A percentile compares a stretch with the other conserved stretches of the same genome.
These are phyloP conservation scores for Tolypocladium guangdongense DNA, from an alignment of 2,329 filamentous ascomycete species.

Conservation along the genomic window DNA sequence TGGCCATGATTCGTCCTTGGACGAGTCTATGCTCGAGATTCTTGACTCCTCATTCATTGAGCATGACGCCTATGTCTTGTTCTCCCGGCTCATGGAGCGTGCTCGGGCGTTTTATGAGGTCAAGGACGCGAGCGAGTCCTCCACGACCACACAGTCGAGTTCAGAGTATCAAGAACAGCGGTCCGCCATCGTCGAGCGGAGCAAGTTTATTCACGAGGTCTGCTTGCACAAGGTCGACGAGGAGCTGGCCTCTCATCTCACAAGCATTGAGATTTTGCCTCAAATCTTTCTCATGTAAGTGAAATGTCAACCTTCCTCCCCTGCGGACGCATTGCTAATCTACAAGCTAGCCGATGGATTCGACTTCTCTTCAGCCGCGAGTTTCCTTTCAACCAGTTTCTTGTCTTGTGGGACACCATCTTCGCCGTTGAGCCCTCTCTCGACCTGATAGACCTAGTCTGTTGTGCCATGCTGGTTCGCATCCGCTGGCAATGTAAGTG, in stretches of 20 bases:
- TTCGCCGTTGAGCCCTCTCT: constrained; percentile 77
- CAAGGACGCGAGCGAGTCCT: constrained; percentile 7
- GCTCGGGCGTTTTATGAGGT: constrained; percentile 83
- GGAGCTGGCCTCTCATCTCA: constrained; percentile 72
- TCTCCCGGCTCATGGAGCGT: constrained; percentile 77
- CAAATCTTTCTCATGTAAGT: constrained; percentile 89
- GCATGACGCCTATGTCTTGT: constrained; percentile 82
- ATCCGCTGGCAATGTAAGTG: constrained; percentile 77
- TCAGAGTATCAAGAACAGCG: constrained; percentile 23
- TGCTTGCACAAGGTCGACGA: constrained; percentile 70
- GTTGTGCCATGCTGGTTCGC: constrained; percentile 83
- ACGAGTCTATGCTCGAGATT: constrained; percentile 49
- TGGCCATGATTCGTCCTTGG: constrained; percentile 21
- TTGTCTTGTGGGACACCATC: constrained; percentile 81
- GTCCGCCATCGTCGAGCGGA: constrained; percentile 66
- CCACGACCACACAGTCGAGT: constrained; percentile 7
- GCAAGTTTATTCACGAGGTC: constrained; percentile 76
- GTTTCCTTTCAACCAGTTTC: constrained; percentile 75
- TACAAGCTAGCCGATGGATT: constrained; percentile 67
- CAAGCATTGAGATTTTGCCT: constrained; percentile 77
- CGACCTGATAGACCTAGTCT: constrained; percentile 80
- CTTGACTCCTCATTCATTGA: constrained; percentile 69
- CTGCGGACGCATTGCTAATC: not conserved
- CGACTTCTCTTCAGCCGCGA: constrained; percentile 86
- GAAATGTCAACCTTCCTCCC: no score